These are phyloP conservation scores for Neofusicoccum laricinum DNA, from an alignment of 2,329 filamentous ascomycete genomes.

Conservation along the genomic window DNA sequence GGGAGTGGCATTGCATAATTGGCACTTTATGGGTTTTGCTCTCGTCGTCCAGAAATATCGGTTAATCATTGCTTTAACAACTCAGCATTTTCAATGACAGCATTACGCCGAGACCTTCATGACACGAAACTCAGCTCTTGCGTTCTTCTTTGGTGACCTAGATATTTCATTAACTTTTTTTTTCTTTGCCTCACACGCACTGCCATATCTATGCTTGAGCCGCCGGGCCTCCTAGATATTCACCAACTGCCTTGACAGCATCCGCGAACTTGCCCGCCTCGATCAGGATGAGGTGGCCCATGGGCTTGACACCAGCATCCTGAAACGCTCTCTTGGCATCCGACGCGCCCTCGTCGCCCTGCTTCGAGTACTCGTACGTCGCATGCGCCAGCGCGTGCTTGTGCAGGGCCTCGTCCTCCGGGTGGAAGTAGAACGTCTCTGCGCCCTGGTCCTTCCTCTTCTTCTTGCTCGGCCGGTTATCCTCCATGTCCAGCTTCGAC, in stretches of 20 bases:
- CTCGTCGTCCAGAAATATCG: neutral
- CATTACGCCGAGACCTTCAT: too few relatives aligned
- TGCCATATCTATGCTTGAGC: neutral
- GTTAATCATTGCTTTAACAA: too few relatives aligned
- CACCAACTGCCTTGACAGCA: conserved; percentile 71
- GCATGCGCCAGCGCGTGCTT: conserved; percentile 69
- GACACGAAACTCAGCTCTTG: neutral
- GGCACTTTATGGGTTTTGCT: too few relatives aligned
- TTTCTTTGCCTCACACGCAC: neutral
- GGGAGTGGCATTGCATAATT: too few relatives aligned
- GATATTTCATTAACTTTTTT: neutral
- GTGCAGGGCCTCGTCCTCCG: conserved; percentile 88
- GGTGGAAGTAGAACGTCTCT: conserved; percentile 85
- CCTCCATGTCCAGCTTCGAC: conserved; percentile 66
- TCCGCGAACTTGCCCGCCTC: conserved; percentile 73
- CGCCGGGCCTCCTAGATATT: conserved; percentile 56
- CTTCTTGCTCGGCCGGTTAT: conserved; percentile 41
- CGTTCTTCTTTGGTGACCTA: neutral
- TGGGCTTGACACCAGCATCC: conserved; percentile 82
- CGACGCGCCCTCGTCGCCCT: conserved; percentile 71
- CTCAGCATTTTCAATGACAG: too few relatives aligned
- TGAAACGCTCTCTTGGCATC: conserved; percentile 95
- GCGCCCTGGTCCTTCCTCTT: conserved; percentile 45
- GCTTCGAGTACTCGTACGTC: conserved; percentile 74
- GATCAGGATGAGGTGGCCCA: conserved; percentile 82